These are phyloP conservation scores for Scheffersomyces cryptocercus DNA, from an alignment of 1,139 yeast species.

Conservation along the genomic window DNA sequence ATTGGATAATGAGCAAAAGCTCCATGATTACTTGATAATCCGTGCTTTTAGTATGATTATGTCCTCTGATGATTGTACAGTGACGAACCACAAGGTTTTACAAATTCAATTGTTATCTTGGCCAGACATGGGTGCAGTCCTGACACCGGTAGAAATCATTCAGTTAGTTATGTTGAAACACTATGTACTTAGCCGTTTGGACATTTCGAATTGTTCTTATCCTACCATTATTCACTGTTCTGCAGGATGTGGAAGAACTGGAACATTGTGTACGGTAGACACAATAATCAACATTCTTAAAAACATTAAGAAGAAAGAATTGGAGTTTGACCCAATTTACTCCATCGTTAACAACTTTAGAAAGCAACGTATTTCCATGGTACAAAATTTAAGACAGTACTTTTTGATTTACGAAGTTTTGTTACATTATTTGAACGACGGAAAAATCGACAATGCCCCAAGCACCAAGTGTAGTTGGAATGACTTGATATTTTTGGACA, in stretches of 20 bases:
- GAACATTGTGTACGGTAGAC: slow-evolving; percentile 80
- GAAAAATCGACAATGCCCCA: slow-evolving; percentile 7
- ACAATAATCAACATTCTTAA: slow-evolving; percentile 52
- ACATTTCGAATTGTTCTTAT: slow-evolving; percentile 8
- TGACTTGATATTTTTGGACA: slow-evolving; percentile 22
- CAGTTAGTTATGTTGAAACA: slow-evolving; percentile 42
- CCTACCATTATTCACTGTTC: slow-evolving; percentile 79
- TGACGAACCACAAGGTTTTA: slow-evolving; percentile 26
- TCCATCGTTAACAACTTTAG: slow-evolving; percentile 61
- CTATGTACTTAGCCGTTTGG: slow-evolving; percentile 20
- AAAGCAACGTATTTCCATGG: slow-evolving; percentile 79
- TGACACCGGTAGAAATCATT: slow-evolving; percentile 42
- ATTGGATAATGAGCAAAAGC: slow-evolving; percentile 16
- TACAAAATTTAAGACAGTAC: slow-evolving; percentile 75
- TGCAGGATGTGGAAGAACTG: slow-evolving; percentile 93
- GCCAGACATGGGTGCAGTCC: slow-evolving; percentile 53
- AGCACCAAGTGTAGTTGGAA: slow-evolving; percentile 14
- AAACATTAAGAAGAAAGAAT: slow-evolving; percentile 12
- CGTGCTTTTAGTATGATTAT: slow-evolving; percentile 38
- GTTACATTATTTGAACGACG: slow-evolving; percentile 21
- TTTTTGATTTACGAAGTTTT: slow-evolving; percentile 65
- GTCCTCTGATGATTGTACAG: slow-evolving; percentile 15
- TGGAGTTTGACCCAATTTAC: slow-evolving; percentile 43
- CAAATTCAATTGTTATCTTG: slow-evolving; percentile 54
- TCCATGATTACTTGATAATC: slow-evolving; percentile 22